Base-by-base conservation (phyloP, 2,329 filamentous ascomycete genomes). In the Claviceps fusiformis region DNA sequence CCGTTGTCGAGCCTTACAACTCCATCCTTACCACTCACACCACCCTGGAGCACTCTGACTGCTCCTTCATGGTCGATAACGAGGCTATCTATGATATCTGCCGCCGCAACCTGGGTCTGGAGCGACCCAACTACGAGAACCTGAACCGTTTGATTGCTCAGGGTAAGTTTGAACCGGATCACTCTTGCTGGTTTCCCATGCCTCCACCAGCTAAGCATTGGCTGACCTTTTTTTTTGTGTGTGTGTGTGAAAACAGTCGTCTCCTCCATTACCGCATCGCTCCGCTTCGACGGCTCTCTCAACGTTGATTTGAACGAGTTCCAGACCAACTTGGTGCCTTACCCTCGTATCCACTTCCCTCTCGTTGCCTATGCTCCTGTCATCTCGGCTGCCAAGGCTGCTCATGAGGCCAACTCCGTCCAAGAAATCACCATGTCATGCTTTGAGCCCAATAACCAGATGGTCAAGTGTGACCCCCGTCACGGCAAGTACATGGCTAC, bases 401-500 rank as follows among this genome's bases (percentile, higher is more conserved):
- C 89, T 57, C 92, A 98, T 79, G 92, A 98, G 81, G 85, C 91
- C 80, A 95, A 96, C 85, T 93, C 89, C 33, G 92, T 97, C 62
- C 87, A 90, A 76, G 93, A 97, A 80, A 96, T 97, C 79, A 95
- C 89, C 74, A 95, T 92, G 85, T 89, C 89, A 63, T 97, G 92
- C 86, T 98, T 98, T 78, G 92, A 98, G 83, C 90, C 92, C 66
- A 88, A 96, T 85, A 96, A 95, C 85, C 92, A 98, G 86, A 98
- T 98, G 92, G 92, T 98, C 73, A 95, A 95, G 82, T 98, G 92
- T 71, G 93, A 98, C 73, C 92, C 92, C 65, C 90, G 91, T 69
- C 91, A 95, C 74, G 92, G 92, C 75, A 98, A 98, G 82, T 98
- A 98, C 83, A 98, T 98, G 92, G 92, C 92, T 62, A 96, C 91